These are phyloP conservation scores for Fusarium sp. DNA, from an alignment of 2,329 filamentous ascomycete genomes.

Conservation along the genomic window DNA sequence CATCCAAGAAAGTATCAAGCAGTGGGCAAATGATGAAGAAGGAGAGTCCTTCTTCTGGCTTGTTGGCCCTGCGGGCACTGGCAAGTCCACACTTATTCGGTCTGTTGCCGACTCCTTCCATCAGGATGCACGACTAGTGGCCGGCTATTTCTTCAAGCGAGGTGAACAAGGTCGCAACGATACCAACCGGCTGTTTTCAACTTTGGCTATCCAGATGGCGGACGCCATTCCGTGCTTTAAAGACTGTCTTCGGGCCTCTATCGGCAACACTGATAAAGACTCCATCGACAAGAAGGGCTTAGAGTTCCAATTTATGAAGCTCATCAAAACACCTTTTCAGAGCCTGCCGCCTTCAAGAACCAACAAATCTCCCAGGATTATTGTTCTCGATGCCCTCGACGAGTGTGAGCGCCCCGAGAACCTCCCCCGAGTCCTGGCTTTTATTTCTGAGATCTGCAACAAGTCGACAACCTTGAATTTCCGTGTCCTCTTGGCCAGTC, in stretches of 20 bases:
- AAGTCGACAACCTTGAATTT: fast-evolving
- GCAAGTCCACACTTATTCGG: fast-evolving
- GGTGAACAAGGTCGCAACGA: background rate
- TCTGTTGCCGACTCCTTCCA: background rate
- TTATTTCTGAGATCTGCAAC: background rate
- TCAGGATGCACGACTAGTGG: fast-evolving
- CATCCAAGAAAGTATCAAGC: fast-evolving
- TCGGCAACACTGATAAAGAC: fast-evolving
- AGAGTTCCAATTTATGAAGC: background rate
- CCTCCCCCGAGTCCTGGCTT: fast-evolving
- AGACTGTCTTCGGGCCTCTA: fast-evolving
- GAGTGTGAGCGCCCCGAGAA: background rate
- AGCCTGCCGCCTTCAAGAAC: fast-evolving
- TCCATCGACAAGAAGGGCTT: background rate
- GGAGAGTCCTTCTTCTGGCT: background rate
- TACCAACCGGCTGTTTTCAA: background rate
- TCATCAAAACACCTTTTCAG: fast-evolving
- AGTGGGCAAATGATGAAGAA: background rate
- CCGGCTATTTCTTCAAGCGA: background rate
- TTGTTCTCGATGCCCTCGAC: background rate
- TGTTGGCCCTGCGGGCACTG: background rate
- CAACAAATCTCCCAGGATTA: background rate
- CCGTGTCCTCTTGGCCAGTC: fast-evolving
- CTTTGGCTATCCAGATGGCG: fast-evolving
- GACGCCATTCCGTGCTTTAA: background rate